Conservation (phyloP, 306 rosid species). For the Trichosanthes truncata region DNA sequence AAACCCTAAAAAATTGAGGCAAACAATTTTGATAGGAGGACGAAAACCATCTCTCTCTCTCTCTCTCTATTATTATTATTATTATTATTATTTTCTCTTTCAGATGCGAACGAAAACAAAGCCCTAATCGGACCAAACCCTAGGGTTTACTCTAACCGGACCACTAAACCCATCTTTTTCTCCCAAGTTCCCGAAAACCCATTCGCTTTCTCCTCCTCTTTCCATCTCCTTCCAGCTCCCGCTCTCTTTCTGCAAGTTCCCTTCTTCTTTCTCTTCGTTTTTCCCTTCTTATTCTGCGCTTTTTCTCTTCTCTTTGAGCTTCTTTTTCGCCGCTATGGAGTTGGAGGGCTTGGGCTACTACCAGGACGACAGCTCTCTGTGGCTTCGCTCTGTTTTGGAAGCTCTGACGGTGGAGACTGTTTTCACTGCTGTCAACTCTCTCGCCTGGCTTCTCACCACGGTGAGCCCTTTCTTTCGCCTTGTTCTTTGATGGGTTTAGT, state of each 20-base stretch:
- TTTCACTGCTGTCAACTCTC: slow-evolving; percentile 34
- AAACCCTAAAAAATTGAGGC: not conserved
- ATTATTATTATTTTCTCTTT: not conserved
- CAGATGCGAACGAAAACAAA: slow-evolving; percentile 8
- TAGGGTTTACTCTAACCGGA: slow-evolving; percentile 36
- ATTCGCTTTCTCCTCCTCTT: not conserved
- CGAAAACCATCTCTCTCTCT: too few species aligned
- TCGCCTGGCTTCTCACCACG: slow-evolving; percentile 38
- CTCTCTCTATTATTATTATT: not conserved
- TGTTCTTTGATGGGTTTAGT: not conserved
- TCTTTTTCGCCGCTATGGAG: slow-evolving; percentile 33
- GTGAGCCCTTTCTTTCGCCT: slow-evolving; percentile 5
- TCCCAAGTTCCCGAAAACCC: slow-evolving; percentile 20
- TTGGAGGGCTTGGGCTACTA: slow-evolving; percentile 14
- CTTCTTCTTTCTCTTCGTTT: not conserved
- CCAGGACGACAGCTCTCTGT: slow-evolving; percentile 19
- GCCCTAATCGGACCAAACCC: slow-evolving; percentile 52
- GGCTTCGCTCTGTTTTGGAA: slow-evolving; percentile 26
- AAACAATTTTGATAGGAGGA: not conserved
- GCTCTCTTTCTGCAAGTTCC: slow-evolving; percentile 4
- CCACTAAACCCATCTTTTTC: slow-evolving; percentile 16
- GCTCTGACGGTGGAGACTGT: slow-evolving; percentile 32
- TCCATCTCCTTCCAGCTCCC: not conserved
- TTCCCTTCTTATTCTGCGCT: not conserved
- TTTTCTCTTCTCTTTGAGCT: slow-evolving; percentile 10